A percentile compares a stretch with the other conserved stretches of the same genome.
phyloP scores from a whole-genome alignment of 2,329 filamentous ascomycete species.

The Fusarium marasasianum region DNA sequence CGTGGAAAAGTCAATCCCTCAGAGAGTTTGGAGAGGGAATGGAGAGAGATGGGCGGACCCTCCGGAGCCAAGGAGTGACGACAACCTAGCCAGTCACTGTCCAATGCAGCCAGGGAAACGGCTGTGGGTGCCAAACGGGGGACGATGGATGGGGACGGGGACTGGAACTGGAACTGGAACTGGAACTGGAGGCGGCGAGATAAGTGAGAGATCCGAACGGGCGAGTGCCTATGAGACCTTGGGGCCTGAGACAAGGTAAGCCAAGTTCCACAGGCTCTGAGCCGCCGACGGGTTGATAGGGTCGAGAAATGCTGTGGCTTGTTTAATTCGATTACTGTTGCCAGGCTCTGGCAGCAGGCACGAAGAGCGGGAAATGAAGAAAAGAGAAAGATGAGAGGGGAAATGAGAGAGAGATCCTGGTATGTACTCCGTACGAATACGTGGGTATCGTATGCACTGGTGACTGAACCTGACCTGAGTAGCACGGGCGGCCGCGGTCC shows the following conservation, averaged over 20 bases:
- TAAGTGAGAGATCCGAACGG: conserved; percentile 12
- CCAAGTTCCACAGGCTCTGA: conserved; percentile 30
- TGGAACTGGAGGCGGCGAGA: neutral
- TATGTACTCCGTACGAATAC: conserved; percentile 38
- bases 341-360: conserved; percentile 20
- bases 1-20: conserved; percentile 12
- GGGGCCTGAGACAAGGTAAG: conserved; percentile 21
- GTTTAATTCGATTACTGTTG: conserved; percentile 10
- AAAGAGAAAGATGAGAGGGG: conserved; percentile 8
- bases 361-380: conserved; percentile 18
- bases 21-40: conserved; percentile 18
- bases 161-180: too few relatives aligned
- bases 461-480: neutral
- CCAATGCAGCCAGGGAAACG: conserved; percentile 22
- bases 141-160: too few relatives aligned
- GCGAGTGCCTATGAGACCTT: conserved; percentile 10
- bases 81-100: conserved; percentile 9
- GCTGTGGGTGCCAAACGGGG: neutral
- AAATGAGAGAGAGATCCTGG: neutral
- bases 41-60: conserved; percentile 24
- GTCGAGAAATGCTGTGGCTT: conserved; percentile 34
- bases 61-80: conserved; percentile 25
- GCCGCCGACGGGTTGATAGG: neutral
- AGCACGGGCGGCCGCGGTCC: conserved; percentile 24
- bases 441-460: conserved; percentile 1